phyloP scores from a whole-genome alignment of 441 rosid species.

The Capsella rubella region DNA sequence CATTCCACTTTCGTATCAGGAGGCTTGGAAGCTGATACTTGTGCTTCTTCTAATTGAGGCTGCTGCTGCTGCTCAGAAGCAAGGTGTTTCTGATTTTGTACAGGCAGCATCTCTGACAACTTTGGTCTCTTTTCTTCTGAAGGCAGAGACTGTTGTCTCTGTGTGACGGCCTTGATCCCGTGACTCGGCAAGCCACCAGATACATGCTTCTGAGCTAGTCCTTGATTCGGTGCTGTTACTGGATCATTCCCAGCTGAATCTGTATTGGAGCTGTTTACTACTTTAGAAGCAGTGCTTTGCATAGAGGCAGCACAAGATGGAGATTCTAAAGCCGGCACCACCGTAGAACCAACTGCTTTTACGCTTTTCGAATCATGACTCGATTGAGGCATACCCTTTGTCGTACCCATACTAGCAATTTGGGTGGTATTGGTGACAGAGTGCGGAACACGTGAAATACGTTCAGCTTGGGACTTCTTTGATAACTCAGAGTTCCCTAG shows the following conservation, averaged over 20 bases:
- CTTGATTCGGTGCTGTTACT: conserved; percentile 58
- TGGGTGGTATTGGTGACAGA: conserved; percentile 52
- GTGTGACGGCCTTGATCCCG: conserved; percentile 53
- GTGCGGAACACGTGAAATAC: conserved; percentile 56
- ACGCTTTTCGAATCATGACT: conserved; percentile 56
- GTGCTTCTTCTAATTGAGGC: conserved; percentile 61
- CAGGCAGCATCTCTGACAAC: conserved; percentile 57
- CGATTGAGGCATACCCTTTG: conserved; percentile 52
- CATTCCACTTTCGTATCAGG: conserved; percentile 74
- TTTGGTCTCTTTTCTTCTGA: conserved; percentile 61
- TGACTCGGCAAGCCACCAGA: conserved; percentile 62
- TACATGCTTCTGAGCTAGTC: conserved; percentile 63
- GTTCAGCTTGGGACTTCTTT: conserved; percentile 68
- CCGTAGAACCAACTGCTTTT: conserved; percentile 53
- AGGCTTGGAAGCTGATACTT: conserved; percentile 63
- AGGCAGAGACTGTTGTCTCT: conserved; percentile 60
- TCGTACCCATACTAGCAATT: conserved; percentile 46
- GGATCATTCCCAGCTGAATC: conserved; percentile 62
- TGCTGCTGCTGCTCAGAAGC: conserved; percentile 55
- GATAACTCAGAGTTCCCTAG: conserved; percentile 57
- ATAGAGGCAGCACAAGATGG: conserved; percentile 49
- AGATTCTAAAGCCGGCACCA: conserved; percentile 58
- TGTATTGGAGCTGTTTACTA: conserved; percentile 51
- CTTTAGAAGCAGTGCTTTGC: conserved; percentile 54
- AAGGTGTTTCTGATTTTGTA: conserved; percentile 62